phyloP scores from a whole-genome alignment of 306 rosid genomes.

The Cicer judaicum region DNA sequence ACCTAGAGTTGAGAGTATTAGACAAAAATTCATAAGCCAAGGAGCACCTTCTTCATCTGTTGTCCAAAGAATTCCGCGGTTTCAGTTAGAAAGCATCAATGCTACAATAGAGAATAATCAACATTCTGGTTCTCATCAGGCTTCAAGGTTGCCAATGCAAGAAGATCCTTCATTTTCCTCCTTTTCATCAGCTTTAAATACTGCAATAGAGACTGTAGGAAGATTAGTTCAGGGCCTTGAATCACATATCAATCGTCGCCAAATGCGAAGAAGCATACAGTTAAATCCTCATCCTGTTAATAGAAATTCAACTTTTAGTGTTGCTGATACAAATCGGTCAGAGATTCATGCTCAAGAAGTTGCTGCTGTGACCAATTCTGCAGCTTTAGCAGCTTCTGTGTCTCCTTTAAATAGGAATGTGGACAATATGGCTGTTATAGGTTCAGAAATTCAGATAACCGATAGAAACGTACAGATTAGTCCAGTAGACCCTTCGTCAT shows the following conservation, averaged over 20 bases:
- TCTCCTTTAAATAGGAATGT: constrained; percentile 48
- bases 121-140: constrained; percentile 42
- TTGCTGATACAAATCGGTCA: constrained; percentile 46
- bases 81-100: constrained; percentile 44
- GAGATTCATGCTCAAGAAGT: constrained; percentile 48
- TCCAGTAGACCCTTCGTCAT: constrained; percentile 50
- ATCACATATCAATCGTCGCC: constrained; percentile 50
- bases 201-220: constrained; percentile 71
- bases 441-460: constrained; percentile 46
- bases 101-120: constrained; percentile 45
- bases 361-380: constrained; percentile 48
- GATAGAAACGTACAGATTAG: constrained; percentile 45
- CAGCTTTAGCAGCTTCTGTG: constrained; percentile 38
- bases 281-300: constrained; percentile 39
- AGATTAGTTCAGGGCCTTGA: constrained; percentile 71
- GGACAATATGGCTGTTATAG: constrained; percentile 31
- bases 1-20: constrained; percentile 68
- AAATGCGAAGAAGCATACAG: constrained; percentile 47
- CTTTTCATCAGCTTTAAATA: constrained; percentile 66
- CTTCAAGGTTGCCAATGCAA: constrained; percentile 60
- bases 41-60: constrained; percentile 59
- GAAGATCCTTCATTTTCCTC: constrained; percentile 69
- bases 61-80: constrained; percentile 61
- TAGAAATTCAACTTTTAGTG: constrained; percentile 44
- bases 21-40: constrained; percentile 63